phyloP scores from a whole-genome alignment of 2,329 filamentous ascomycete species.

The Penicillium hordei region DNA sequence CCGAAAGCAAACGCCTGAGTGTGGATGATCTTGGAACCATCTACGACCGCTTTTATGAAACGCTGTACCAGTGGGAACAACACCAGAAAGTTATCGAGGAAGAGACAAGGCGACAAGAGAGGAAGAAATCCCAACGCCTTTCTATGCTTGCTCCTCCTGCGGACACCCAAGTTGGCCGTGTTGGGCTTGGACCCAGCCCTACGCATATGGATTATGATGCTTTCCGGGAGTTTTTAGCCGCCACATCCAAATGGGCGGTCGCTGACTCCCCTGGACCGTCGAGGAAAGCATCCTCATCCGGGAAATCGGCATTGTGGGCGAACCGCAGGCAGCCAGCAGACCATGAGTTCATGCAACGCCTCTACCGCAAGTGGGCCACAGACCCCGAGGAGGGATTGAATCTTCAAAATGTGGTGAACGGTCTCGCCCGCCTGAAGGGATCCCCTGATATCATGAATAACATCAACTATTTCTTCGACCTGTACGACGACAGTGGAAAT shows the following conservation, averaged over 20 bases:
- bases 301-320: slow-evolving; percentile 56
- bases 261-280: slow-evolving; percentile 74
- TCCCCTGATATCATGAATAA: slow-evolving; percentile 95
- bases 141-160: slow-evolving; percentile 48
- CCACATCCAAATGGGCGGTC: slow-evolving; percentile 88
- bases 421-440: slow-evolving; percentile 87
- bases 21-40: slow-evolving; percentile 82
- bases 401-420: slow-evolving; percentile 87
- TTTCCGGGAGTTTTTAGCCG: slow-evolving; percentile 89
- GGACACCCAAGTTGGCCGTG: slow-evolving; percentile 75
- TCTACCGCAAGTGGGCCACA: slow-evolving; percentile 87
- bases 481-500: slow-evolving; percentile 91
- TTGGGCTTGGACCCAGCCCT: slow-evolving; percentile 83
- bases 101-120: slow-evolving; percentile 64
- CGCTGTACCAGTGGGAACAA: slow-evolving; percentile 89
- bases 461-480: slow-evolving; percentile 95
- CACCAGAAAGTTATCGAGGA: slow-evolving; percentile 76
- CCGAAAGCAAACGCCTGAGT: slow-evolving; percentile 88
- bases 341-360: slow-evolving; percentile 86
- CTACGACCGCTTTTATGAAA: slow-evolving; percentile 91
- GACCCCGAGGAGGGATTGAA: slow-evolving; percentile 75
- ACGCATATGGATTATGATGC: slow-evolving; percentile 97
- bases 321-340: slow-evolving; percentile 71
- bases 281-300: slow-evolving; percentile 51
- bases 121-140: slow-evolving; percentile 52